Conservation (phyloP, 1,139 yeast genomes). For the Geotrichum histeridarum region DNA sequence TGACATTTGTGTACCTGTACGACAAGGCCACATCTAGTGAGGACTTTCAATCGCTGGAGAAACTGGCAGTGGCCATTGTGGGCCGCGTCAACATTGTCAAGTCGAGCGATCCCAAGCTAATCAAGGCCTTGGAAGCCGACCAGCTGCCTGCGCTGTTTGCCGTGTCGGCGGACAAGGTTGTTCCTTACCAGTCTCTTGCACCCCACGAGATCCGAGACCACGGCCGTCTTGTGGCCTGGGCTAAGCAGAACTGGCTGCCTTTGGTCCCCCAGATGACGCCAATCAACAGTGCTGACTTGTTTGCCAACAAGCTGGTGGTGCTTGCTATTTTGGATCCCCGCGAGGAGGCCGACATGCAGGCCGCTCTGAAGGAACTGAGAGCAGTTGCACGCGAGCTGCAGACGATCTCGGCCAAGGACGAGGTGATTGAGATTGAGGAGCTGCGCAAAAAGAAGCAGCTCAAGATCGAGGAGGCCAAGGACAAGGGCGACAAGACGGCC, state of each 20-base stretch:
- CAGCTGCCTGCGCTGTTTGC: constrained; percentile 36
- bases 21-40: constrained; percentile 39
- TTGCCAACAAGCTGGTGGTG: constrained; percentile 33
- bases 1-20: constrained; percentile 38
- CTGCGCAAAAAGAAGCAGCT: constrained; percentile 35
- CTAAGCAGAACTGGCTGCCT: constrained; percentile 35
- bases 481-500: constrained; percentile 34
- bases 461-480: constrained; percentile 36
- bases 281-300: constrained; percentile 35
- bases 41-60: constrained; percentile 40
- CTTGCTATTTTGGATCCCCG: constrained; percentile 37
- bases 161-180: constrained; percentile 30
- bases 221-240: constrained; percentile 33
- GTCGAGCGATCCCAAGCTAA: constrained; percentile 33
- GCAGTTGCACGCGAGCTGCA: constrained; percentile 33
- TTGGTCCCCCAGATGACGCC: constrained; percentile 39
- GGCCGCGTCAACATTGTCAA: constrained; percentile 38
- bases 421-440: constrained; percentile 29
- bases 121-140: constrained; percentile 31
- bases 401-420: constrained; percentile 28
- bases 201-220: constrained; percentile 37
- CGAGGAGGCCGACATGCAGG: constrained; percentile 27
- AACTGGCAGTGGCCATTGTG: constrained; percentile 34
- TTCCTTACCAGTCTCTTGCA: constrained; percentile 32
- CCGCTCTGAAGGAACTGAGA: constrained; percentile 32